Conservation (phyloP, 257 asterid genomes). For the Solanum rostratum region DNA sequence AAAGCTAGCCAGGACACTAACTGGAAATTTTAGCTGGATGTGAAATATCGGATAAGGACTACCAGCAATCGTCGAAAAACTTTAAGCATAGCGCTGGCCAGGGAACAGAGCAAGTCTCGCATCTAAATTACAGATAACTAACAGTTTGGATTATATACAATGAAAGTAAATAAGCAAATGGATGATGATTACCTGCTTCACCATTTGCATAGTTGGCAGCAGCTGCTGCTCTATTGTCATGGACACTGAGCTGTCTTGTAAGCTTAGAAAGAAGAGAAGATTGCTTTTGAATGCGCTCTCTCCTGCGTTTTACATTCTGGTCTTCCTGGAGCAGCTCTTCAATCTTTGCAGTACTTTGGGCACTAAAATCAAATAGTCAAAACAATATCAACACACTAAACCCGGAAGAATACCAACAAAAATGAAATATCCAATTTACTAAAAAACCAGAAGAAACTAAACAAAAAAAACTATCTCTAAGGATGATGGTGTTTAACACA, state of each 20-base stretch:
- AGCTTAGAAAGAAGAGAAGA: conserved; percentile 77
- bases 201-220: conserved; percentile 53
- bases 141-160: neutral
- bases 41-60: neutral
- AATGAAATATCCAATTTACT: neutral
- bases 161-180: neutral
- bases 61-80: neutral
- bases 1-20: neutral
- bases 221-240: conserved; percentile 78
- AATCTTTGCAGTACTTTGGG: conserved; percentile 59
- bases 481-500: neutral
- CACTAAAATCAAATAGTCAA: conserved; percentile 20
- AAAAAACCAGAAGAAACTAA: neutral
- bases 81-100: neutral
- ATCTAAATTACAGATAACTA: neutral
- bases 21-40: neutral
- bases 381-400: conserved; percentile 1
- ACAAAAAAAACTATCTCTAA: neutral
- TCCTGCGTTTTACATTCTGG: conserved; percentile 62
- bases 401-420: neutral
- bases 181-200: conserved; percentile 44
- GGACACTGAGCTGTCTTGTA: conserved; percentile 65
- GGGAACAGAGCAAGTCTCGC: neutral
- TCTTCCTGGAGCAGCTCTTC: conserved; percentile 91
- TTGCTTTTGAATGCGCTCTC: conserved; percentile 72